A percentile compares a stretch with the other conserved stretches of the same genome.
These are phyloP conservation scores for Barbatosphaeria neglecta DNA, from an alignment of 495 filamentous ascomycete genomes.

Conservation along the genomic window DNA sequence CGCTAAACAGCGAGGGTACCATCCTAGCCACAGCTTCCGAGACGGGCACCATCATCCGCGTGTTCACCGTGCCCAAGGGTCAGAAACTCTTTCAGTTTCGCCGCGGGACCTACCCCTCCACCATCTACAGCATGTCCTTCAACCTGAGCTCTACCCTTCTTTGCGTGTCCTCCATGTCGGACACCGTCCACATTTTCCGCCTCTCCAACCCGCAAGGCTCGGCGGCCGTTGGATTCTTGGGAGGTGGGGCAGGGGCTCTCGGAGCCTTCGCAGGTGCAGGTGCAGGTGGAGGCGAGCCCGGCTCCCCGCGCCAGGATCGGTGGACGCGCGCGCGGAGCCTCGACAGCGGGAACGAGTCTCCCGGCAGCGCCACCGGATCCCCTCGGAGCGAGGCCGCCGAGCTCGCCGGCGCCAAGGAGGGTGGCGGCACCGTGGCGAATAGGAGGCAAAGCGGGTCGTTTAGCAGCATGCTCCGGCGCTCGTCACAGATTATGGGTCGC, in stretches of 20 bases:
- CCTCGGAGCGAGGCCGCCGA: constrained; percentile 31
- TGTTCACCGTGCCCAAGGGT: constrained; percentile 80
- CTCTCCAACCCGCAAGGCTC: constrained; percentile 31
- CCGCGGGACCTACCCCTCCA: constrained; percentile 82
- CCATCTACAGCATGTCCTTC: constrained; percentile 99
- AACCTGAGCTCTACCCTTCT: constrained; percentile 87
- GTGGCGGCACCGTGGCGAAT: constrained; percentile 13
- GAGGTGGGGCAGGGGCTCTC: constrained; percentile 9
- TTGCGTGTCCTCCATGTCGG: constrained; percentile 88
- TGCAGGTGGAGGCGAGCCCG: constrained; percentile 15
- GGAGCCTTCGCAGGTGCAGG: no score
- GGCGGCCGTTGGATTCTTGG: constrained; percentile 3
- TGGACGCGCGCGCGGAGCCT: constrained; percentile 35
- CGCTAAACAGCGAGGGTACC: constrained; percentile 87
- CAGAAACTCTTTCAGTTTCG: constrained; percentile 93
- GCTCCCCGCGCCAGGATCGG: constrained; percentile 30
- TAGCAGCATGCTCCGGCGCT: constrained; percentile 86
- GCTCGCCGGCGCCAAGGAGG: constrained; percentile 10
- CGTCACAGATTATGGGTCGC: constrained; percentile 89
- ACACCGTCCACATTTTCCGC: constrained; percentile 96
- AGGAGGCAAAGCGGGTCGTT: constrained; percentile 54
- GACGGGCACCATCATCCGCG: constrained; percentile 92
- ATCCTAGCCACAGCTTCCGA: constrained; percentile 90
- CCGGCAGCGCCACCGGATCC: constrained; percentile 27
- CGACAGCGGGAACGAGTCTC: constrained; percentile 36